A percentile compares a stretch with the other conserved stretches of the same genome.
Conservation (phyloP, 306 rosid species). For the Luffa aegyptiaca region DNA sequence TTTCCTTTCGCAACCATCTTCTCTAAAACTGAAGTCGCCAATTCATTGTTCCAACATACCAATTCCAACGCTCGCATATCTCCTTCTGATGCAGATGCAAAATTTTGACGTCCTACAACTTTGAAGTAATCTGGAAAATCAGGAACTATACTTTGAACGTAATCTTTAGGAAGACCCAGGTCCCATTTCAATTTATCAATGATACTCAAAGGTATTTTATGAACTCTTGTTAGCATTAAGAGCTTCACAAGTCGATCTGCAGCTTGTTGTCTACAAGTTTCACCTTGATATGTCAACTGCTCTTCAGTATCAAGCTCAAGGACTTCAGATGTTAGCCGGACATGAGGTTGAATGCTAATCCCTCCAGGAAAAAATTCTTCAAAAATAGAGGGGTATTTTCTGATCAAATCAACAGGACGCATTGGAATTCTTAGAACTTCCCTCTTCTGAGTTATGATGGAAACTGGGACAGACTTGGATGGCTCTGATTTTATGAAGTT, state of each 20-base stretch:
- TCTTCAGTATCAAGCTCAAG: constrained; percentile 45
- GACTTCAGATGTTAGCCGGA: constrained; percentile 38
- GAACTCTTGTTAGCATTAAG: constrained; percentile 48
- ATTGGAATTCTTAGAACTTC: constrained; percentile 39
- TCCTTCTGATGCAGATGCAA: constrained; percentile 9
- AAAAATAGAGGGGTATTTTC: constrained; percentile 58
- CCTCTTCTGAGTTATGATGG: constrained; percentile 33
- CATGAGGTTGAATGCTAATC: constrained; percentile 33
- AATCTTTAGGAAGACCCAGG: constrained; percentile 67
- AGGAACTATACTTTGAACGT: constrained; percentile 24
- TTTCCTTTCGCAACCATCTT: constrained; percentile 14
- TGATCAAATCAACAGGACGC: constrained; percentile 59
- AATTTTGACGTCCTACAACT: constrained; percentile 10
- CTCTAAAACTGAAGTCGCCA: constrained; percentile 51
- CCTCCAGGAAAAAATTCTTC: constrained; percentile 46
- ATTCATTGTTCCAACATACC: constrained; percentile 69
- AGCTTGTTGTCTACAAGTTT: constrained; percentile 32
- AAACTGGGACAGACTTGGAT: constrained; percentile 62
- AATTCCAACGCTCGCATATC: constrained; percentile 39
- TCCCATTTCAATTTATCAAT: constrained; percentile 55
- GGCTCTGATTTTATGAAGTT: constrained; percentile 54
- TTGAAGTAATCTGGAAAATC: constrained; percentile 77
- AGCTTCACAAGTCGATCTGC: constrained; percentile 61
- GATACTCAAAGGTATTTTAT: constrained; percentile 34
- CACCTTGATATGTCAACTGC: constrained; percentile 30